Base-by-base conservation (phyloP, 495 filamentous ascomycete species). In the Aspergillus bertholletiae region DNA sequence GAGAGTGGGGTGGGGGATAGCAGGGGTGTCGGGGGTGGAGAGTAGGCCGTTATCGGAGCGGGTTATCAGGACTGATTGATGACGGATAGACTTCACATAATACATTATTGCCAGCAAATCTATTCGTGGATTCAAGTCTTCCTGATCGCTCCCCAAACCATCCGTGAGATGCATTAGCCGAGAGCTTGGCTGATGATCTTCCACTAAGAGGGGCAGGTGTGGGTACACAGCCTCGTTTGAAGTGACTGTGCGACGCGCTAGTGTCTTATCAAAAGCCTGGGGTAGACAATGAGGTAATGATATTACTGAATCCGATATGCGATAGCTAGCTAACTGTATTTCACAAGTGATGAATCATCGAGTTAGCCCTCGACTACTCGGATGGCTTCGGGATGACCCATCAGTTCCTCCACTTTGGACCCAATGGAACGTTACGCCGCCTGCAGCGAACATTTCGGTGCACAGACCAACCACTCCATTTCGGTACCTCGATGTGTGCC, bases 181-280 rank as follows among this genome's bases (percentile, higher is more conserved):
- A 43, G 39, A 43, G 39, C 39, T 43, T 43, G 39, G 39, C 39
- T 43, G 39, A 43, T 18, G 39, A 43, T 43, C 39, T 43, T 21
- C 15, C n/a, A 40, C 37, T 11, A 40, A 40, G 17, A 40, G n/a
- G 37, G 37, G n/a, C 37, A 40, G 7, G 15, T 40, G 37, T 40
- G 37, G 37, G 37, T 7, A 40, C 37, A 40, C 37, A 40, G 17
- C 17, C 13, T 40, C 8, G 7, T 40, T 17, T 2, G 17, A 20
- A 6, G 7, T 18, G n/a, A 18, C 7, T 40, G 30, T 32, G 2
- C 15, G n/a, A 32, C 30, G 13, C 30, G 30, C 30, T 32, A 32
- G 37, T 40, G 37, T 40, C 37, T 40, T 40, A 40, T 40, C 37
- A 40, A n/a, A n/a, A n/a, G 37, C 15, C 37, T 8, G 37, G 37